Evolutionary conservation across 495 filamentous ascomycete species (phyloP).

Genomic region (Penicillium verhagenii): DNA sequence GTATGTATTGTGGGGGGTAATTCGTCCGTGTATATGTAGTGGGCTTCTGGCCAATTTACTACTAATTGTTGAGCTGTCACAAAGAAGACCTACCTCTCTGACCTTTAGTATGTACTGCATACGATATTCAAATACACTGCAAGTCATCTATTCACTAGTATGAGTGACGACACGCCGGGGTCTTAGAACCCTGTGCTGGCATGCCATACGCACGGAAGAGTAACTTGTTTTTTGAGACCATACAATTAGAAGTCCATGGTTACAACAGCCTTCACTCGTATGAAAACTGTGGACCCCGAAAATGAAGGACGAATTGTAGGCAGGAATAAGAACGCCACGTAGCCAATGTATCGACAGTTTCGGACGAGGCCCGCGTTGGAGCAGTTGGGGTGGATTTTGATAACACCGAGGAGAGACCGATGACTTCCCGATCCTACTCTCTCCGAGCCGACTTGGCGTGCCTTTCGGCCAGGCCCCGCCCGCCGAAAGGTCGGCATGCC

Average conservation of each 20-base stretch:
- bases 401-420: conserved; percentile 24
- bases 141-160: too few relatives aligned
- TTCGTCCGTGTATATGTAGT: background rate
- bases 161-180: background rate
- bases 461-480: conserved; percentile 17
- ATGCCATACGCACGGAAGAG: too few relatives aligned
- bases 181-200: background rate
- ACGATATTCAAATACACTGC: too few relatives aligned
- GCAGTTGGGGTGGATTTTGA: background rate
- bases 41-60: background rate
- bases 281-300: conserved; percentile 15
- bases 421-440: conserved; percentile 17
- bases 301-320: conserved; percentile 14
- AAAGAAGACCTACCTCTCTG: background rate
- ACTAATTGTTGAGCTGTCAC: background rate
- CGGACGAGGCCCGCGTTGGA: conserved; percentile 11
- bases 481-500: conserved; percentile 15
- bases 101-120: too few relatives aligned
- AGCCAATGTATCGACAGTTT: conserved; percentile 1
- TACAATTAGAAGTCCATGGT: background rate
- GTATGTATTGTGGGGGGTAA: background rate
- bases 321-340: conserved; percentile 6
- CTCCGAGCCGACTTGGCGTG: conserved; percentile 18
- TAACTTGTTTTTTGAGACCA: background rate
- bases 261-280: conserved; percentile 1